These are phyloP conservation scores for Sicyos edulis DNA, from an alignment of 306 rosid species.

Conservation along the genomic window DNA sequence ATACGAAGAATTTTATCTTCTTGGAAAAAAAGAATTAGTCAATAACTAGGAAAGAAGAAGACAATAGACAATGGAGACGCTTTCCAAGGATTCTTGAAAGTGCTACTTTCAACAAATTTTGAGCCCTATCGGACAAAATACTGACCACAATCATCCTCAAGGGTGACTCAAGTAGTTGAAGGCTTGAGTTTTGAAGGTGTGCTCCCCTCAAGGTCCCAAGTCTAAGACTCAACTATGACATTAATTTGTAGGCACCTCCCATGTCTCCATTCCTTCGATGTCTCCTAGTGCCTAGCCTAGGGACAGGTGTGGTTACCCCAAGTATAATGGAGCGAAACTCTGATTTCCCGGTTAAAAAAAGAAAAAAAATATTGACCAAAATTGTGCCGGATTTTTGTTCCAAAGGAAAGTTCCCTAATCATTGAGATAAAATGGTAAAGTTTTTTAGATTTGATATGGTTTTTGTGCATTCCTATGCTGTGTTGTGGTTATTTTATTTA, in stretches of 20 bases:
- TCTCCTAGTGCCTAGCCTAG: too few species aligned
- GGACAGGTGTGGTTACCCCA: too few species aligned
- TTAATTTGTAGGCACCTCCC: too few species aligned
- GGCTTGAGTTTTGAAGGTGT: not conserved
- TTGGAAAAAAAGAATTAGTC: too few species aligned
- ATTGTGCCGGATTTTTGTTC: not conserved
- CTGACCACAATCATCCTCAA: not conserved
- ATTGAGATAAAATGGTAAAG: not conserved
- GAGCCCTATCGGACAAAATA: not conserved
- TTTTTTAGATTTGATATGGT: not conserved
- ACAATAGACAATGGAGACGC: not conserved
- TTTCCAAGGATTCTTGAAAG: not conserved
- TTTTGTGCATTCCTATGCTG: not conserved
- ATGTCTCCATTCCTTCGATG: too few species aligned
- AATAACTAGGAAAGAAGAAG: not conserved
- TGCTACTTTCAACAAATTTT: not conserved
- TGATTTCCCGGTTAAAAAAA: too few species aligned
- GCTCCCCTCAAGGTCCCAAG: too few species aligned
- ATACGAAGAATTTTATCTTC: too few species aligned
- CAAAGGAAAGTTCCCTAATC: not conserved
- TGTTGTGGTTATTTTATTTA: not conserved
- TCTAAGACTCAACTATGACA: too few species aligned
- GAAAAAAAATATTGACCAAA: not conserved
- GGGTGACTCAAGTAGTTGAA: not conserved
- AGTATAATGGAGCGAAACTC: too few species aligned